A percentile compares a stretch with the other conserved stretches of the same genome.
Conservation (phyloP, 805 yeast genomes). For the Kuraishia piskuri region DNA sequence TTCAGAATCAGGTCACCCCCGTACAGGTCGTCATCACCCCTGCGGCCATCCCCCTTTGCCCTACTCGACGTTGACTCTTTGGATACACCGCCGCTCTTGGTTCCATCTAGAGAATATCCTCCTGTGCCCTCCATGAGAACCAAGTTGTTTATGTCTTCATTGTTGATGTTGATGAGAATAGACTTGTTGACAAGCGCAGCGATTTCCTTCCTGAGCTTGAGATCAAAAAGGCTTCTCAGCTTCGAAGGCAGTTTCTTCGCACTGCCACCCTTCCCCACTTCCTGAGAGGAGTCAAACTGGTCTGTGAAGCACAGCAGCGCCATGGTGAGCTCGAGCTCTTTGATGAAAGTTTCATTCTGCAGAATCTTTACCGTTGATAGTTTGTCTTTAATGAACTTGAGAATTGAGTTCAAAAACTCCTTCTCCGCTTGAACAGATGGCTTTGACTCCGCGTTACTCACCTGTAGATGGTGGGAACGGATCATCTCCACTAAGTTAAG, state of each 20-base stretch:
- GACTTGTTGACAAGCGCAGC: conserved; percentile 65
- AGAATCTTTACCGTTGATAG: conserved; percentile 20
- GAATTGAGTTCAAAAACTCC: conserved; percentile 41
- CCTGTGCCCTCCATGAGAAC: conserved; percentile 2
- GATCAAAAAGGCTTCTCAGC: conserved; percentile 46
- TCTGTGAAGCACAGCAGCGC: conserved; percentile 55
- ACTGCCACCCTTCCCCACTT: conserved; percentile 1
- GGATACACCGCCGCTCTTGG: not conserved
- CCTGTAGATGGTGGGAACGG: conserved; percentile 31
- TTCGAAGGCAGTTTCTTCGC: conserved; percentile 43
- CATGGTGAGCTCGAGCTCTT: conserved; percentile 77
- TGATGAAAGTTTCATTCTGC: conserved; percentile 45
- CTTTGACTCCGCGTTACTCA: conserved; percentile 13
- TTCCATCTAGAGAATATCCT: not conserved
- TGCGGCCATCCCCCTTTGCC: not conserved
- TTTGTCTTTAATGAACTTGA: conserved; percentile 53
- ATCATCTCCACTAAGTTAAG: conserved; percentile 78
- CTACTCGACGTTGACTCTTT: conserved; percentile 8
- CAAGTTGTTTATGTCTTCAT: conserved; percentile 12
- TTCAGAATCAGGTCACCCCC: conserved; percentile 4
- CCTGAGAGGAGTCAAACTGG: conserved; percentile 9
- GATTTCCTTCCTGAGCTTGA: conserved; percentile 54
- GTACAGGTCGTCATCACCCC: conserved; percentile 7
- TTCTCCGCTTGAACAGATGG: conserved; percentile 26
- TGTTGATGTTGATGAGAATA: conserved; percentile 32